phyloP scores from a whole-genome alignment of 345 rosid species.

The Schrenkiella parvula region DNA sequence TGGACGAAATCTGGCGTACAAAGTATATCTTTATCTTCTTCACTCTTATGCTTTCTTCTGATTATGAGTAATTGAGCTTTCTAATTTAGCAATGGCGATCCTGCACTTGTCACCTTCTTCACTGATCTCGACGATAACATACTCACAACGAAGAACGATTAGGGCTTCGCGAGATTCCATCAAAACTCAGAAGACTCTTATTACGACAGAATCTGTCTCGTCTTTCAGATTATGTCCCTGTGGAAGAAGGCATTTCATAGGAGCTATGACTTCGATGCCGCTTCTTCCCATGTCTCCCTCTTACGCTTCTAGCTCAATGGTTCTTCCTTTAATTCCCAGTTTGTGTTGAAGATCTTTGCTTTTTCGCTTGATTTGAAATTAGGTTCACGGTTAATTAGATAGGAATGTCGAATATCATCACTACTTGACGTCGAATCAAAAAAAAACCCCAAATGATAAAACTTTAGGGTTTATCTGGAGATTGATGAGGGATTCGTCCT shows the following conservation, averaged over 20 bases:
- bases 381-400: neutral
- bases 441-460: neutral
- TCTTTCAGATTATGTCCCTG: slow-evolving; percentile 37
- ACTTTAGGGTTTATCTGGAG: neutral
- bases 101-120: neutral
- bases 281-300: slow-evolving; percentile 43
- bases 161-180: neutral
- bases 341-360: neutral
- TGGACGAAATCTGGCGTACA: neutral
- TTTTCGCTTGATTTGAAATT: neutral
- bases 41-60: neutral
- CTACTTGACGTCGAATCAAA: neutral
- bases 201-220: neutral
- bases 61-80: neutral
- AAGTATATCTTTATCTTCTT: neutral
- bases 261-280: slow-evolving; percentile 36
- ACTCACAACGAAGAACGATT: neutral
- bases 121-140: neutral
- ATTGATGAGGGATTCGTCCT: neutral
- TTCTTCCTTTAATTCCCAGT: neutral
- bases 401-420: neutral
- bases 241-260: slow-evolving; percentile 49
- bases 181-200: slow-evolving; percentile 3
- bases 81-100: neutral
- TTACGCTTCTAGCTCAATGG: slow-evolving; percentile 40